Base-by-base conservation (phyloP, 306 rosid genomes). In the Dryas drummondii region DNA sequence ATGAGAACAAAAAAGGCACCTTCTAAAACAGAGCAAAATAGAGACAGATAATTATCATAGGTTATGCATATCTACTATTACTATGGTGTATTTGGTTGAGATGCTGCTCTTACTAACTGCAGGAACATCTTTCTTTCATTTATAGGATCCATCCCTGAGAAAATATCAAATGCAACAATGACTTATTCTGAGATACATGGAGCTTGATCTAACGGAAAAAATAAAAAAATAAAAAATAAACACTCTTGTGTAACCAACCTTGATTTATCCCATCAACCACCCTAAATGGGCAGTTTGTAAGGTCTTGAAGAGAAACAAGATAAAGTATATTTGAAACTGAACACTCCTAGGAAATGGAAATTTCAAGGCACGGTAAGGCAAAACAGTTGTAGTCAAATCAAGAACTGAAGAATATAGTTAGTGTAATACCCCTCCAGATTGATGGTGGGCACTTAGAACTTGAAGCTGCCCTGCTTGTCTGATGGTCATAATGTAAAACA, bases 41-140 rank as follows among this genome's bases (percentile, higher is more conserved):
- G 9, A 45, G 57, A 66, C 40, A 59, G 47, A 22, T 32, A 15
- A 15, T 32, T 37, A 55, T 45, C 58, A 40, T 16, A 54, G 64
- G 52, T 64, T 58, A 51, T 2, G 45, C 22, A 46, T 65, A 52
- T 69, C 40, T 71, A 56, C 45, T 75, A 96, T 86, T 78, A 91
- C 98, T 91, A 97, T 47, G 98, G 97, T 46, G 98, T 94, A 82
- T 88, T 94, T 57, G 87, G 96, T 78, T 94, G 96, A 86, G 97
- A 91, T 67, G 97, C 89, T 48, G 98, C 98, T 87, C 97, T 88
- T 78, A 94, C 98, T 73, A 94, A 82, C 74, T 94, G 98, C 85
- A 91, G 98, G 87, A 94, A 94, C 98, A 94, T 94, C 79, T 94
- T 94, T 76, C 98, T 83, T 83, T 94, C 98, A 74, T 94, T 94